Percentiles rank a stretch among this genome's conserved stretches.
Conservation (phyloP, 352 stramenopile species). For the Phytophthora constricta region DNA sequence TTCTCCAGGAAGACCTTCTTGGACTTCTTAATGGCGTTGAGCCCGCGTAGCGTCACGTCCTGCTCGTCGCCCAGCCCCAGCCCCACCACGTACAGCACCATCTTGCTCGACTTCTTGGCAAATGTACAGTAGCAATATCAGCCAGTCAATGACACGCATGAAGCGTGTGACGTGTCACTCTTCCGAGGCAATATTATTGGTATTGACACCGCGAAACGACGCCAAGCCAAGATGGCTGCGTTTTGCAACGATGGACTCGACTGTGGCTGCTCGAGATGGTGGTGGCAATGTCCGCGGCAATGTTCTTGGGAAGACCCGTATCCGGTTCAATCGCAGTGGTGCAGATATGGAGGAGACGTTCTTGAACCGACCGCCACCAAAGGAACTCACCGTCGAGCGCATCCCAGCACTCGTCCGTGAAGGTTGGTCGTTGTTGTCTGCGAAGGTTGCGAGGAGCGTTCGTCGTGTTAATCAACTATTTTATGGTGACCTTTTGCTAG, state of each 20-base stretch:
- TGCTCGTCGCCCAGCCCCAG: conserved; percentile 98
- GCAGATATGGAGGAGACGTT: not conserved
- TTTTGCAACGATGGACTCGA: not conserved
- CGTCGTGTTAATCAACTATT: not conserved
- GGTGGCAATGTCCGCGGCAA: not conserved
- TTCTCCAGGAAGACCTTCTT: conserved; percentile 97
- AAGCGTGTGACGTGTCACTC: not conserved
- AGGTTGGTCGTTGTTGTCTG: conserved; percentile 33
- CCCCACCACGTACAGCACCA: conserved; percentile 97
- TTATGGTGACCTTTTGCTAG: conserved; percentile 5
- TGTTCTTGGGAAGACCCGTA: not conserved
- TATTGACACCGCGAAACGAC: conserved; percentile 3
- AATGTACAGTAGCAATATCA: too few relatives aligned
- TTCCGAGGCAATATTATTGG: not conserved
- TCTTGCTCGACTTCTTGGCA: conserved; percentile 17
- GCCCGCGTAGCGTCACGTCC: conserved; percentile 97
- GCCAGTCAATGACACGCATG: conserved; percentile 15
- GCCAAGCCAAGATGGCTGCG: not conserved
- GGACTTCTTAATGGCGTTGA: conserved; percentile 95
- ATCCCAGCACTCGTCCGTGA: conserved; percentile 56
- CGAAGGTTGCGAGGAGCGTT: too few relatives aligned
- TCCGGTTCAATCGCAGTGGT: conserved; percentile 11
- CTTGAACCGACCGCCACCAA: not conserved
- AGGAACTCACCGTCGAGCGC: conserved; percentile 39
- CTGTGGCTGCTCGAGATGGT: not conserved